These are phyloP conservation scores for Metschnikowia orientalis DNA, from an alignment of 805 yeast species.

Conservation along the genomic window DNA sequence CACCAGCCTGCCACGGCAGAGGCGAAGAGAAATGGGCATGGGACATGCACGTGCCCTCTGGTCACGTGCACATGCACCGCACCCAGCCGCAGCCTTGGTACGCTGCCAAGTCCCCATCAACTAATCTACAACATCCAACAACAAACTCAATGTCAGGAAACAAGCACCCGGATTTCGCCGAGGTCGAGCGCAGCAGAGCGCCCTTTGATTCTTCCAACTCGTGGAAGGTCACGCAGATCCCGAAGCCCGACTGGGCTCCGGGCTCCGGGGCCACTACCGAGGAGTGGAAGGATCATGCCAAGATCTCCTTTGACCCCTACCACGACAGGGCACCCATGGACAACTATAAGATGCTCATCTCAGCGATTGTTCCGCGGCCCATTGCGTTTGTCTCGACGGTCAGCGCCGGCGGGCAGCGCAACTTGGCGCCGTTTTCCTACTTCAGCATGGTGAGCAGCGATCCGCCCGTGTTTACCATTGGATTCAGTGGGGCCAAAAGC, in stretches of 20 bases:
- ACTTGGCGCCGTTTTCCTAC: slow-evolving; percentile 61
- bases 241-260: slow-evolving; percentile 36
- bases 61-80: too few relatives aligned
- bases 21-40: too few relatives aligned
- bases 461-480: slow-evolving; percentile 56
- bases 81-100: too few relatives aligned
- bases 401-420: slow-evolving; percentile 37
- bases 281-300: slow-evolving; percentile 43
- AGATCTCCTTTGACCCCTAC: slow-evolving; percentile 47
- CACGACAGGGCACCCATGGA: slow-evolving; percentile 33
- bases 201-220: slow-evolving; percentile 6
- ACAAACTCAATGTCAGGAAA: slow-evolving; percentile 2
- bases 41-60: too few relatives aligned
- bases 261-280: slow-evolving; percentile 46
- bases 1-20: too few relatives aligned
- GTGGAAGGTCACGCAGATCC: slow-evolving; percentile 23
- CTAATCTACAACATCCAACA: too few relatives aligned
- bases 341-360: slow-evolving; percentile 49
- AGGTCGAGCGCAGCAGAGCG: slow-evolving; percentile 10
- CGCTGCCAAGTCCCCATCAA: too few relatives aligned
- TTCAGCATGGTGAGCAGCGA: slow-evolving; percentile 45
- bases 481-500: slow-evolving; percentile 38
- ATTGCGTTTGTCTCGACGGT: slow-evolving; percentile 54
- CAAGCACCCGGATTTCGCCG: slow-evolving; percentile 12
- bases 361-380: slow-evolving; percentile 58